Base-by-base conservation (phyloP, 2,329 filamentous ascomycete species). In the Talaromyces piceae region DNA sequence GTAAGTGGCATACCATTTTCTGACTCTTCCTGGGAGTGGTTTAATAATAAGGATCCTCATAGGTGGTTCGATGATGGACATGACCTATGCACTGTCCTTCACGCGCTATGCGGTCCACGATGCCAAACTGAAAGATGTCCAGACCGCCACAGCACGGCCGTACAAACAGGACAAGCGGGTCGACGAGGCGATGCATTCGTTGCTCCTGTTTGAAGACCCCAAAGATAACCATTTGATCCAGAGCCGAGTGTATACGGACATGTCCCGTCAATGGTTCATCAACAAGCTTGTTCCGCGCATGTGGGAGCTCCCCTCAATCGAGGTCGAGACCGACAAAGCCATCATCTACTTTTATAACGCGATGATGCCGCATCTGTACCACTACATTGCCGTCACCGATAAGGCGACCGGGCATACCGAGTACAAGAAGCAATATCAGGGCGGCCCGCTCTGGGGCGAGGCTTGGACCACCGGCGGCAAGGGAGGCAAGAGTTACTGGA, bases 51-150 rank as follows among this genome's bases (percentile, higher is more conserved):
- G 26, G 11, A 13, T 11, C 5, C 7, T 37, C 18, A 44, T 45
- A 49, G 68, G 71, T 7, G 70, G 70, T 27, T 63, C 64, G 2
- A 54, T 64, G 33, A 69, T 73, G 67, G 71, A 72, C 47, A 61
- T 70, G 54, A 63, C 67, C 0, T 69, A 73, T 52, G 62, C 64
- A 0, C 54, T 67, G 3, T 62, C 60, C 2, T 64, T 64, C 43
- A 67, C 65, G 4, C 61, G 65, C 45, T 72, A 53, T 58, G 63
- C 57, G 6, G 56, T 57, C n/a, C 63, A 53, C 56, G 66, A 55
- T n/a, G 59, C 13, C 58, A 47, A 45, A 0, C 66, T 58, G 41
- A 59, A 50, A 47, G 54, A 51, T 57, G 66, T 66, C 60, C 65
- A 62, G 44, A 65, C 62, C 28, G 64, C 64, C 25, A 59, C 60